Percentiles rank a stretch among this genome's conserved stretches.
phyloP scores from a whole-genome alignment of 2,329 filamentous ascomycete species.

The Alternaria sp. region DNA sequence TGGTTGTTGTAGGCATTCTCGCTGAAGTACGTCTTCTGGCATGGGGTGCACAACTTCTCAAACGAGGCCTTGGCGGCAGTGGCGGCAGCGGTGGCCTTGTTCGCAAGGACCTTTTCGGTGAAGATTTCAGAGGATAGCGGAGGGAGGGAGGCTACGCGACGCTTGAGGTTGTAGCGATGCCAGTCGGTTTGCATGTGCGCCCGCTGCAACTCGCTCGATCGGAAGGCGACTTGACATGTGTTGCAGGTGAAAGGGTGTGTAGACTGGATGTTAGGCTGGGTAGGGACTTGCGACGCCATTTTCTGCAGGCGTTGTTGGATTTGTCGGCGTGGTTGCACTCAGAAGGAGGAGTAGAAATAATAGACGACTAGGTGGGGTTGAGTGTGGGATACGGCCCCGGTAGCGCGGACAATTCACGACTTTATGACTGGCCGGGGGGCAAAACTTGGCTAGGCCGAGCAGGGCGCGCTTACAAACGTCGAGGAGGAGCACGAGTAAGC shows the following conservation, averaged over 20 bases:
- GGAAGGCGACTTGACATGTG: conserved; percentile 95
- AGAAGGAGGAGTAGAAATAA: conserved; percentile 26
- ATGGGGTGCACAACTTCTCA: conserved; percentile 81
- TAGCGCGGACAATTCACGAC: conserved; percentile 21
- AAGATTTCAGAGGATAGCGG: conserved; percentile 93
- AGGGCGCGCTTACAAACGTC: conserved; percentile 17
- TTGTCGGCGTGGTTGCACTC: conserved; percentile 9
- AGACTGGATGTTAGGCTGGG: conserved; percentile 49
- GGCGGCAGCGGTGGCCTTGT: conserved; percentile 82
- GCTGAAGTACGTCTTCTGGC: conserved; percentile 93
- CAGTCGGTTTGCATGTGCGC: conserved; percentile 98
- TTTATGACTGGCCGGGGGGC: conserved; percentile 39
- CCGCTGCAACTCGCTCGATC: conserved; percentile 90
- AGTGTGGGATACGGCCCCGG: conserved; percentile 26
- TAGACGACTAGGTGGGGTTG: conserved; percentile 37
- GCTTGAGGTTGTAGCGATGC: conserved; percentile 98
- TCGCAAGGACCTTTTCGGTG: conserved; percentile 92
- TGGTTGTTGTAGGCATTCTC: conserved; percentile 97
- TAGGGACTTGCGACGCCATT: conserved; percentile 48
- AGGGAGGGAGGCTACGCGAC: conserved; percentile 86
- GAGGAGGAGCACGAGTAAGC: not conserved
- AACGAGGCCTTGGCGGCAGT: conserved; percentile 89
- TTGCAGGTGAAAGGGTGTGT: conserved; percentile 95
- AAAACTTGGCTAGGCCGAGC: conserved; percentile 21
- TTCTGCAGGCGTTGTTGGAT: conserved; percentile 20